phyloP scores from a whole-genome alignment of 2,329 filamentous ascomycete genomes.

The Monosporascus ibericus region DNA sequence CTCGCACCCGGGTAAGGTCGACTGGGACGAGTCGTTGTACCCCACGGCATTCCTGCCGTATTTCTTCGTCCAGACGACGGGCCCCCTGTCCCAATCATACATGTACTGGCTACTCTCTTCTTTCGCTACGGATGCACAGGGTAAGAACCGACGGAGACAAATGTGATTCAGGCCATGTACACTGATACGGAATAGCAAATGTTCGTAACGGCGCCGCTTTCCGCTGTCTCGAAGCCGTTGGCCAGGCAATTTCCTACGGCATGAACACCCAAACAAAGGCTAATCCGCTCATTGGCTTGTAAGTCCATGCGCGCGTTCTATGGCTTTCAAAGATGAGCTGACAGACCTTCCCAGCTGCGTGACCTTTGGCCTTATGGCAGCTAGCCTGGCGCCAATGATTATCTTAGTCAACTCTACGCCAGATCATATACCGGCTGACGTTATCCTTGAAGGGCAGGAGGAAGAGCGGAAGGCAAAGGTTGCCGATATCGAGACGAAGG shows the following conservation, averaged over 20 bases:
- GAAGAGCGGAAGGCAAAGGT: slow-evolving; percentile 11
- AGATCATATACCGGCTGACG: slow-evolving; percentile 32
- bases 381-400: slow-evolving; percentile 29
- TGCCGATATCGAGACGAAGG: background rate
- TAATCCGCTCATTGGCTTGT: slow-evolving; percentile 33
- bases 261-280: slow-evolving; percentile 34
- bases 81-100: slow-evolving; percentile 36
- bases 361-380: slow-evolving; percentile 31
- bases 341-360: slow-evolving; percentile 25
- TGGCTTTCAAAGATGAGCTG: background rate
- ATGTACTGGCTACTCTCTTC: slow-evolving; percentile 39
- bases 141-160: slow-evolving; percentile 11
- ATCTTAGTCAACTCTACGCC: slow-evolving; percentile 33
- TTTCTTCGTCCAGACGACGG: slow-evolving; percentile 39
- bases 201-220: slow-evolving; percentile 37
- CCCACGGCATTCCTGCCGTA: slow-evolving; percentile 38
- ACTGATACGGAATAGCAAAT: slow-evolving; percentile 23
- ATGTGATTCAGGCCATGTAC: background rate
- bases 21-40: slow-evolving; percentile 38
- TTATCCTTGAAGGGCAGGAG: slow-evolving; percentile 28
- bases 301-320: slow-evolving; percentile 9
- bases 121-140: slow-evolving; percentile 34
- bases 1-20: slow-evolving; percentile 34
- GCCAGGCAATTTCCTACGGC: slow-evolving; percentile 34
- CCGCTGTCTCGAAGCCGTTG: slow-evolving; percentile 33